Evolutionary conservation across 371 early-diverging fungal species (phyloP).

Genomic region (Mortierella polycephala): DNA sequence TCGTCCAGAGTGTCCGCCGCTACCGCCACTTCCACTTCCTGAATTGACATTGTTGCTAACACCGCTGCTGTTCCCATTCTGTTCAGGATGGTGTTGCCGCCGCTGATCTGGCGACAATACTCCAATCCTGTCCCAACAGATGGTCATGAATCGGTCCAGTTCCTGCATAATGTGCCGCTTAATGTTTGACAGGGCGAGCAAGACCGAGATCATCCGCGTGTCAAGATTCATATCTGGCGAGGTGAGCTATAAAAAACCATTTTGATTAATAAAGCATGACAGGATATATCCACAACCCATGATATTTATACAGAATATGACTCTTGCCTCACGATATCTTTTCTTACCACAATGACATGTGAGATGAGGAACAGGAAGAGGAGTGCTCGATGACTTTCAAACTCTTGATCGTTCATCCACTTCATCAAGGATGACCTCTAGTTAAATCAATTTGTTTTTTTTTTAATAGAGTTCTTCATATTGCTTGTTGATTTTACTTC

Average conservation of each 20-base stretch:
- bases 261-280: background rate
- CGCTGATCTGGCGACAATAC: conserved; percentile 23
- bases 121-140: conserved; percentile 51
- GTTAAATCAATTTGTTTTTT: background rate
- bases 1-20: background rate
- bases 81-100: conserved; percentile 1
- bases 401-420: conserved; percentile 51
- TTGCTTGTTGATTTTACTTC: background rate
- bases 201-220: conserved; percentile 24
- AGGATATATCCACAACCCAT: background rate
- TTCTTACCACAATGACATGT: conserved; percentile 40
- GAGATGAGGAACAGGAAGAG: conserved; percentile 46
- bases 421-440: conserved; percentile 35
- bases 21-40: conserved; percentile 3
- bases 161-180: conserved; percentile 48
- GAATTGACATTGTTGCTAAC: too few species aligned
- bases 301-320: background rate
- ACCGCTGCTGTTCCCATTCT: too few species aligned
- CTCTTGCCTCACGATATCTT: background rate
- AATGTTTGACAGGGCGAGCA: conserved; percentile 27
- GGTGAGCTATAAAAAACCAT: conserved; percentile 14
- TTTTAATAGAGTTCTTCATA: background rate
- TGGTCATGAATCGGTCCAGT: conserved; percentile 42
- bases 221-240: conserved; percentile 44
- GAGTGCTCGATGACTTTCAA: conserved; percentile 44